Conservation (phyloP, 2,329 filamentous ascomycete species). For the Zalaria sp. region DNA sequence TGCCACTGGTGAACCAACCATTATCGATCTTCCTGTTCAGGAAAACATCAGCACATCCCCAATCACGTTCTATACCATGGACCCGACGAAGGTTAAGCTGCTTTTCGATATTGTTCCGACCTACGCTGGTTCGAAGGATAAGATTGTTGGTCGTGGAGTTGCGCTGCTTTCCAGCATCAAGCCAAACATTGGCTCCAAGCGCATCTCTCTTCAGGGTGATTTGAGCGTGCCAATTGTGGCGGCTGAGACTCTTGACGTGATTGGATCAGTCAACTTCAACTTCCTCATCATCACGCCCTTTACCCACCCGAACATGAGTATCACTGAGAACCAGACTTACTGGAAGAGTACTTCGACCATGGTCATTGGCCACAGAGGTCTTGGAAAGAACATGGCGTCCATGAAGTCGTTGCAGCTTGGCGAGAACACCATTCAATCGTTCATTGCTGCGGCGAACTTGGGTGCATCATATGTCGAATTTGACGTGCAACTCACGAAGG, state of each 20-base stretch:
- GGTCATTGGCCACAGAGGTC: constrained; percentile 58
- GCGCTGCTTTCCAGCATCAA: constrained; percentile 79
- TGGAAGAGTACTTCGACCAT: constrained; percentile 91
- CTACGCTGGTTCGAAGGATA: constrained; percentile 70
- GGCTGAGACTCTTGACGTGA: constrained; percentile 69
- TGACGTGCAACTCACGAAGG: constrained; percentile 96
- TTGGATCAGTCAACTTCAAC: constrained; percentile 92
- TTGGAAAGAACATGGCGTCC: constrained; percentile 79
- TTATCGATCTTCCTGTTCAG: constrained; percentile 84
- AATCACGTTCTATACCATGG: constrained; percentile 70
- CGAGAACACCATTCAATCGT: constrained; percentile 93
- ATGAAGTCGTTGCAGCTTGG: constrained; percentile 84
- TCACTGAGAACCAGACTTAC: constrained; percentile 83
- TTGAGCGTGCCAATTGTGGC: constrained; percentile 84
- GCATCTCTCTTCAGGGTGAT: constrained; percentile 87
- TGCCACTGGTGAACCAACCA: constrained; percentile 72
- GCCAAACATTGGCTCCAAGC: constrained; percentile 65
- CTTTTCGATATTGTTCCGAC: constrained; percentile 93
- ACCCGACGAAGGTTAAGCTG: constrained; percentile 70
- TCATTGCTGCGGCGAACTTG: constrained; percentile 88
- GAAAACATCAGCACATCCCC: constrained; percentile 91
- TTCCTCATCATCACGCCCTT: constrained; percentile 93
- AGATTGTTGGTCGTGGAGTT: constrained; percentile 75
- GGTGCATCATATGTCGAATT: constrained; percentile 62
- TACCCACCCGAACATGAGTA: constrained; percentile 81